Evolutionary conservation across 768 basidiomycete species (phyloP).

Genomic region (Sarcomyxa edulis): DNA sequence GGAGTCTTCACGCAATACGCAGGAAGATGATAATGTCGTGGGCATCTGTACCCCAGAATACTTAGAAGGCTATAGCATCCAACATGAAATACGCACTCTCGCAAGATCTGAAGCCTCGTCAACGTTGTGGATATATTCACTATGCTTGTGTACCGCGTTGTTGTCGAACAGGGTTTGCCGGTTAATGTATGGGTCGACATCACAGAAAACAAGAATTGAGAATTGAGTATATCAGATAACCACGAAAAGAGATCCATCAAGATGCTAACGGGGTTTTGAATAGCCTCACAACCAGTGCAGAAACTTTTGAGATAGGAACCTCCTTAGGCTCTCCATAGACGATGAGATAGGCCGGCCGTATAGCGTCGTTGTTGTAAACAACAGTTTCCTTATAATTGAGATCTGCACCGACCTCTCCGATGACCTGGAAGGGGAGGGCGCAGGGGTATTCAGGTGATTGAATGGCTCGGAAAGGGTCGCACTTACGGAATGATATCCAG

Average conservation of each 20-base stretch:
- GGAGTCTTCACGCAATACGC: too few relatives aligned
- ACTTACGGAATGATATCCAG: constrained; percentile 56
- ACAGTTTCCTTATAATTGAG: constrained; percentile 69
- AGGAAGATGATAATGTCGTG: too few relatives aligned
- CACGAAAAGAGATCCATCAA: constrained; percentile 22
- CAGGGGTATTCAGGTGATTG: constrained; percentile 3
- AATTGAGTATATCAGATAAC: too few relatives aligned
- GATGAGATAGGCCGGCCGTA: constrained; percentile 62
- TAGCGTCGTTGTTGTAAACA: constrained; percentile 61
- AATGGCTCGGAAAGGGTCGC: neutral
- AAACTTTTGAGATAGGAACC: constrained; percentile 22
- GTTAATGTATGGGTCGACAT: too few relatives aligned
- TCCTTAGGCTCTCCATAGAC: constrained; percentile 43
- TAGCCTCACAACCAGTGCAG: constrained; percentile 28
- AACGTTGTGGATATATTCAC: too few relatives aligned
- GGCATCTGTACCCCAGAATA: too few relatives aligned
- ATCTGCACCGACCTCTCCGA: constrained; percentile 59
- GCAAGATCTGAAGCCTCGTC: too few relatives aligned
- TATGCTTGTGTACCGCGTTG: too few relatives aligned
- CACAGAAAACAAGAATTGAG: constrained; percentile 11
- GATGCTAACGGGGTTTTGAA: constrained; percentile 45
- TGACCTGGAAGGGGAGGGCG: constrained; percentile 30
- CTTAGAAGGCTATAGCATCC: too few relatives aligned
- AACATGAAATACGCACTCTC: too few relatives aligned
- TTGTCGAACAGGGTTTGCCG: too few relatives aligned